These are phyloP conservation scores for Metschnikowia gruessii DNA, from an alignment of 805 yeast genomes.

Conservation along the genomic window DNA sequence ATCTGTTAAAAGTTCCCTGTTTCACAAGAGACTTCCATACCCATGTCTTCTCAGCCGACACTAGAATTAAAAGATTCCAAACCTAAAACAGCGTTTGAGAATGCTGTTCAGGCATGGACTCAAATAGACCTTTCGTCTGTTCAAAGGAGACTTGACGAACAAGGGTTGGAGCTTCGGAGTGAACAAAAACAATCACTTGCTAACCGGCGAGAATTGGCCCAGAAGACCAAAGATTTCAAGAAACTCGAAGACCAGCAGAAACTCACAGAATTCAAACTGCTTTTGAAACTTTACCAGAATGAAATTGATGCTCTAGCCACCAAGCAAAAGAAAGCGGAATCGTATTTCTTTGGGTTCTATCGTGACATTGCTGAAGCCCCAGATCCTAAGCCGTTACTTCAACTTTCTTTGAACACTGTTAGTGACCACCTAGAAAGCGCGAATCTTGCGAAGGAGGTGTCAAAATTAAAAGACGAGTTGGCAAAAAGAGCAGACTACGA, in stretches of 20 bases:
- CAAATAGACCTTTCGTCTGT: conserved; percentile 66
- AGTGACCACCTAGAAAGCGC: conserved; percentile 52
- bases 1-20: no score
- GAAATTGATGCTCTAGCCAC: conserved; percentile 83
- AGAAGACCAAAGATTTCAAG: conserved; percentile 81
- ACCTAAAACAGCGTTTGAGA: conserved; percentile 13
- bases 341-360: conserved; percentile 70
- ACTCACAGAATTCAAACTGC: conserved; percentile 58
- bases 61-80: neutral
- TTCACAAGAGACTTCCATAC: neutral
- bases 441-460: conserved; percentile 49
- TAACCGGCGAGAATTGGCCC: conserved; percentile 72
- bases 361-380: conserved; percentile 83
- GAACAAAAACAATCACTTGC: conserved; percentile 65
- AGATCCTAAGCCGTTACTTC: conserved; percentile 82
- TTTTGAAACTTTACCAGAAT: conserved; percentile 76
- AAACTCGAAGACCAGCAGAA: conserved; percentile 68
- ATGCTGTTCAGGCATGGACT: conserved; percentile 71
- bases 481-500: conserved; percentile 76
- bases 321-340: conserved; percentile 72
- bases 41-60: conserved; percentile 2
- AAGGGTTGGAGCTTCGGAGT: conserved; percentile 68
- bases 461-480: conserved; percentile 53
- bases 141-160: conserved; percentile 71
- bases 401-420: conserved; percentile 64